Percentiles rank a stretch among this genome's conserved stretches.
These are phyloP conservation scores for Tolypocladium album DNA, from an alignment of 2,329 filamentous ascomycete genomes.

Conservation along the genomic window DNA sequence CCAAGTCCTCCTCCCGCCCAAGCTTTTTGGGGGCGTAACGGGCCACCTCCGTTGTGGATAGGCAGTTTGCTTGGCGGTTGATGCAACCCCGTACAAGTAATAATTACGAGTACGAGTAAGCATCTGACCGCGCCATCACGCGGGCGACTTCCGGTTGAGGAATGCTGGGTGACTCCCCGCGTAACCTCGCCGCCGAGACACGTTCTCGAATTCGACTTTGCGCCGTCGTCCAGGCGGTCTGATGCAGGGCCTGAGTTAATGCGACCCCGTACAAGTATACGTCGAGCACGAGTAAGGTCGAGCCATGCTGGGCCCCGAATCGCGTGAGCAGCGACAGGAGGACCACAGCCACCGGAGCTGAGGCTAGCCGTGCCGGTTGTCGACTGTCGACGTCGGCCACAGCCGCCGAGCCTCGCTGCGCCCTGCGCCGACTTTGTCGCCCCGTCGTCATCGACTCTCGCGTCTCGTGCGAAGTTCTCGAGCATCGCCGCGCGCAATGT, in stretches of 20 bases:
- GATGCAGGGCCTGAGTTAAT: not conserved
- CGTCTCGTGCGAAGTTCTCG: not conserved
- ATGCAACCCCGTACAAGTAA: slow-evolving; percentile 1
- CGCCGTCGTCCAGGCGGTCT: not conserved
- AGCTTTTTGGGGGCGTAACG: not conserved
- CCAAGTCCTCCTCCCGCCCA: not conserved
- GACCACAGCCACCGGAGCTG: not conserved
- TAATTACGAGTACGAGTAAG: too few relatives aligned
- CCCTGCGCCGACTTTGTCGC: not conserved
- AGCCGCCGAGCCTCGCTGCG: not conserved
- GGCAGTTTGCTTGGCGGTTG: not conserved
- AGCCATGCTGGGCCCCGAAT: not conserved
- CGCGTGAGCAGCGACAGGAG: not conserved
- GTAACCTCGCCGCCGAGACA: too few relatives aligned
- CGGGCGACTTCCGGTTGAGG: not conserved
- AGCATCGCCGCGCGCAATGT: not conserved
- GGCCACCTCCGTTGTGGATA: not conserved
- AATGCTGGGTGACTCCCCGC: too few relatives aligned
- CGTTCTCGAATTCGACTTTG: not conserved
- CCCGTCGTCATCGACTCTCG: not conserved
- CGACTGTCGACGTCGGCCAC: not conserved
- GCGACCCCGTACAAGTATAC: not conserved
- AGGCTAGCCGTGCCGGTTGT: not conserved
- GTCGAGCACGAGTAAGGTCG: not conserved
- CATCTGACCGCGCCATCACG: not conserved